Evolutionary conservation across 257 asterid genomes (phyloP), one percentile per base, ranked within the genome.

Genomic region (Solanum etuberosum): DNA sequence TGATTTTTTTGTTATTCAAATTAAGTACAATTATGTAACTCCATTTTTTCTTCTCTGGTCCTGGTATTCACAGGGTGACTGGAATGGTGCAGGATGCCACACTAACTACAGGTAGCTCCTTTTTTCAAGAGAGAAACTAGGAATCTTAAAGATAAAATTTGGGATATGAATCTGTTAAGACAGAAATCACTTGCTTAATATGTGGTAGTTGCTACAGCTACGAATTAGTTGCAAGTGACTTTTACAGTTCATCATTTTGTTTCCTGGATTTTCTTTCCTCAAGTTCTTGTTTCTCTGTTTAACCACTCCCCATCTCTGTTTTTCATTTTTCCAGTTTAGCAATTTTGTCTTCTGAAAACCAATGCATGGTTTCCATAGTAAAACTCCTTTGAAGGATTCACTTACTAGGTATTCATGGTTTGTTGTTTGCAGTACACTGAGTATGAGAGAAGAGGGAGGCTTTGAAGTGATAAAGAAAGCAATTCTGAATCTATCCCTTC

Each of bases 51-150:
- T 46, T 63, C 74, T 76, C 27, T 73, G 42, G 38, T 27, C 80
- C 51, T 85, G 43, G 27, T 70, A 88, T 61, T 76, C 78, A 9
- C 88, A 96, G 98, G 99, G 99, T 86, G 99, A 96, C 93, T 96
- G 98, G 99, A 96, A 96, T 46, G 99, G 99, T 74, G 99, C 99
- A 34, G 99, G 98, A 87, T 92, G 96, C 89, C 99, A 96, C 92
- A 94, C 98, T 87, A 96, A 96, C 67, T 96, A 92, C 88, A 95
- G 98, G 99, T 95, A 92, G 77, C 59, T 87, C 87, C 15, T 35
- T 34, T 72, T 86, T 72, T 71, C 34, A 12, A 63, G 81, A 67
- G 25, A 46, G 68, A 48, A 48, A 48, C 40, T 81, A 21, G 85
- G 42, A 27, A 46, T 81, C 68, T 81, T 29, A 5, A 27, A 80